Base-by-base conservation (phyloP, 441 rosid species). In the Gossypium trilobum region DNA sequence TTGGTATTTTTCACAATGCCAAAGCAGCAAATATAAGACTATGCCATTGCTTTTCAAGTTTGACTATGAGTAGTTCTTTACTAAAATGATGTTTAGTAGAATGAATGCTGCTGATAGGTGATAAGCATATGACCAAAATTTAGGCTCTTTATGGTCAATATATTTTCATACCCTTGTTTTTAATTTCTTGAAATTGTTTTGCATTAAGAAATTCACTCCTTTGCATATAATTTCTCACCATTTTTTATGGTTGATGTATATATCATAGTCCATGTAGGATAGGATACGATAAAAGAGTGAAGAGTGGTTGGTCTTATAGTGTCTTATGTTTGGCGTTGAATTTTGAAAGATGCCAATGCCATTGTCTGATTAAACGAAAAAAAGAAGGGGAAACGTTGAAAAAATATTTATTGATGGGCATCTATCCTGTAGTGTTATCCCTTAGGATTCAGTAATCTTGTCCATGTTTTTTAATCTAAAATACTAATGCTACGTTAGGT, bases 121-220 rank as follows among this genome's bases (percentile, higher is more conserved):
- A 2, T 16, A 62, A 62, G 33, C 39, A 20, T 22, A 5, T 42
- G 13, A 44, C 70, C 36, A 22, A 33, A 20, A 46, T 44, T 20
- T 44, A 65, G 69, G 36, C 19, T 5, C 2, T 65, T 42, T 44
- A 22, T 22, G 33, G 36, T 13, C 55, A 65, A 22, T 44, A 44
- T 65, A 20, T 14, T 23, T 64, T 20, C 55, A 62, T 36, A 7
- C 29, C 16, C 50, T 63, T 36, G 16, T 63, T 6, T 0, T 39
- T 16, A 63, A 39, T 63, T 63, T 65, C 33, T 65, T 65, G 70
- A 44, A 11, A 65, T 42, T 20, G 11, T 65, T 63, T 63, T 63
- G 31, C 19, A 22, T 42, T 1, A 5, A 36, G 51, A 39, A 39
- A 42, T 9, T 62, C 19, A 13, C 19, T 42, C 10, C 17, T 64